phyloP scores from a whole-genome alignment of 1,139 yeast genomes.

The Lodderomyces oxycetoniae region DNA sequence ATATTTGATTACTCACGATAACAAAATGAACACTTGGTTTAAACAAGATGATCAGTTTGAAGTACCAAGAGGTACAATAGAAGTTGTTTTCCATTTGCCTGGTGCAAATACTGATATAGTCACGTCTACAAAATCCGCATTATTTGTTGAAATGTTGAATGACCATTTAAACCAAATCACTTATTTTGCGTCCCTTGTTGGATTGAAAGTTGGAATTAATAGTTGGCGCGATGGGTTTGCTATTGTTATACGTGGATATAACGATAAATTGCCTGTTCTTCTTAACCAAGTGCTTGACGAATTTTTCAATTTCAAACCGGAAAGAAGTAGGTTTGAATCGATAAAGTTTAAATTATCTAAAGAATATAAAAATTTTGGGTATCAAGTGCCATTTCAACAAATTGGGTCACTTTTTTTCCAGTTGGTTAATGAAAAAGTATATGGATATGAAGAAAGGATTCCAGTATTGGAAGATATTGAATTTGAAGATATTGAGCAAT shows the following conservation, averaged over 20 bases:
- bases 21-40: constrained; percentile 61
- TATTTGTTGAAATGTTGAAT: constrained; percentile 65
- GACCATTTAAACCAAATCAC: constrained; percentile 74
- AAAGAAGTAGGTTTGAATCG: constrained; percentile 56
- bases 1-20: constrained; percentile 31
- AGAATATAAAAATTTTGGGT: constrained; percentile 67
- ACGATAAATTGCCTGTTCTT: constrained; percentile 68
- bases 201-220: constrained; percentile 55
- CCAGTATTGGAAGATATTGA: constrained; percentile 43
- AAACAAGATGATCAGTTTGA: constrained; percentile 87
- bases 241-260: constrained; percentile 70
- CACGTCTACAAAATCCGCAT: constrained; percentile 51
- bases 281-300: constrained; percentile 56
- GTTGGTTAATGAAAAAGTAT: constrained; percentile 66
- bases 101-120: constrained; percentile 52
- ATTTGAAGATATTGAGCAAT: constrained; percentile 44
- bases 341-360: constrained; percentile 61
- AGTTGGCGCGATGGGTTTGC: constrained; percentile 68
- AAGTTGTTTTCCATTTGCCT: constrained; percentile 64
- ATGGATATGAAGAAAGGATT: constrained; percentile 59
- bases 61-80: constrained; percentile 79
- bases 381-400: constrained; percentile 70
- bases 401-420: constrained; percentile 58
- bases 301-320: constrained; percentile 48
- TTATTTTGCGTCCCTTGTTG: constrained; percentile 83